Base-by-base conservation (phyloP, 83 land plant genomes). In the Diphasiastrum complanatum region DNA sequence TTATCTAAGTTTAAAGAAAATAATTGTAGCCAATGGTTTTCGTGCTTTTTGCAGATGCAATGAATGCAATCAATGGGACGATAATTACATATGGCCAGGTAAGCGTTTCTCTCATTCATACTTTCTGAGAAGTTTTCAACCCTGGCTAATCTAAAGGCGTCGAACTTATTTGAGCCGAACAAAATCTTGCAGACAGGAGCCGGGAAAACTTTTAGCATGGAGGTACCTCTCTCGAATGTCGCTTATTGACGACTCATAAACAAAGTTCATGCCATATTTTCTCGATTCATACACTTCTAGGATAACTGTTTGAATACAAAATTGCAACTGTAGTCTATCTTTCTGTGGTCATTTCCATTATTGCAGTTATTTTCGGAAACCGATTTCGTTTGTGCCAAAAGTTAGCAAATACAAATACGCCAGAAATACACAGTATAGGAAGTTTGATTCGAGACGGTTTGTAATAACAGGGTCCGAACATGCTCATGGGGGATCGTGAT, bases 41-140 rank as follows among this genome's bases (percentile, higher is more conserved):
- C n/a, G n/a, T n/a, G n/a, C 32, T 51, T 12, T 12, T 20, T 18
- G 26, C 70, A 87, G 95, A 78, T 69, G 82, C 75, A 27, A 48
- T 88, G 70, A 76, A 71, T 65, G 89, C 65, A 12, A 82, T 78
- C 18, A 81, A 84, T 67, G 95, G 89, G 33, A 82, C 95, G 20
- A 75, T 88, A 33, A 69, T 88, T 51, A 74, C 89, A 14, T 88
- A 84, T 65, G 95, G 95, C 5, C 95, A 88, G 95, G 95, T 83
- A 27, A 22, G 11, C 54, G 22, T 45, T 43, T 0, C 5, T 10
- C 19, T 18, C 25, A 63, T 12, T 5, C 11, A 26, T 27, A 4
- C 4, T 53, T 8, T 26, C 8, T 51, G 48, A 26, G 20, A 67
- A 25, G 63, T 10, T 20, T 22, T 18, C 63, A 14, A 57, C 24